A percentile compares a stretch with the other conserved stretches of the same genome.
These are phyloP conservation scores for Globisporangium abappressorium DNA, from an alignment of 352 stramenopile genomes.

Conservation along the genomic window DNA sequence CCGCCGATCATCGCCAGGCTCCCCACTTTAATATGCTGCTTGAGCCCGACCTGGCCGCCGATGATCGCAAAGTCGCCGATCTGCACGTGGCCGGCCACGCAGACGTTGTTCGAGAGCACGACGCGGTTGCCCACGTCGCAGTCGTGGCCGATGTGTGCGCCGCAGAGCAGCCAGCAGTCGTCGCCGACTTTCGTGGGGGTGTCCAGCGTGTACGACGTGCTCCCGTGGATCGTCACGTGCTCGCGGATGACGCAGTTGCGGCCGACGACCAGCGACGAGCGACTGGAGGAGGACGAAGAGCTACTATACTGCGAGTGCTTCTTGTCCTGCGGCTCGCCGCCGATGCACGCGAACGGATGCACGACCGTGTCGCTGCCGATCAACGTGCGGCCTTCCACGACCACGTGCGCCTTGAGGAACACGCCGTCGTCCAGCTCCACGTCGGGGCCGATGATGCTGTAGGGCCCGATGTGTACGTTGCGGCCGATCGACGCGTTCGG, in stretches of 20 bases:
- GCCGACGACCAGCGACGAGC: conserved; percentile 45
- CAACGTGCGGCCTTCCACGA: conserved; percentile 64
- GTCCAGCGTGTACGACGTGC: conserved; percentile 59
- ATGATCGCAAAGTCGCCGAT: conserved; percentile 77
- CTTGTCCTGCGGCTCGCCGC: conserved; percentile 78
- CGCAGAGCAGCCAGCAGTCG: conserved; percentile 77
- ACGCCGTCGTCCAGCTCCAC: conserved; percentile 67
- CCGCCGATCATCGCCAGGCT: conserved; percentile 75
- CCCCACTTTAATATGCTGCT: conserved; percentile 73
- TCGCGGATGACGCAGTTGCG: conserved; percentile 77
- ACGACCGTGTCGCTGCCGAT: conserved; percentile 56
- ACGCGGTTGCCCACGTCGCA: conserved; percentile 56
- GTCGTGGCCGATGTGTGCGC: conserved; percentile 75
- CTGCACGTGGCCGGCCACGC: conserved; percentile 72
- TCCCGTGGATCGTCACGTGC: conserved; percentile 79
- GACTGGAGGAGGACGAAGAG: neutral
- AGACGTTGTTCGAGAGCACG: conserved; percentile 82
- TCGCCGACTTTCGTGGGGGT: conserved; percentile 61
- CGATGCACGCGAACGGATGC: conserved; percentile 73
- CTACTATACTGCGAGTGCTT: conserved; percentile 40
- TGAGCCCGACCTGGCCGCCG: conserved; percentile 72
- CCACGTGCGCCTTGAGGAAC: conserved; percentile 66
- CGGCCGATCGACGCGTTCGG: conserved; percentile 48
- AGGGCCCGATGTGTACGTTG: conserved; percentile 67
- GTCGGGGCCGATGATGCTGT: conserved; percentile 68